These are phyloP conservation scores for Phytophthora megakarya DNA, from an alignment of 352 stramenopile species.

Conservation along the genomic window DNA sequence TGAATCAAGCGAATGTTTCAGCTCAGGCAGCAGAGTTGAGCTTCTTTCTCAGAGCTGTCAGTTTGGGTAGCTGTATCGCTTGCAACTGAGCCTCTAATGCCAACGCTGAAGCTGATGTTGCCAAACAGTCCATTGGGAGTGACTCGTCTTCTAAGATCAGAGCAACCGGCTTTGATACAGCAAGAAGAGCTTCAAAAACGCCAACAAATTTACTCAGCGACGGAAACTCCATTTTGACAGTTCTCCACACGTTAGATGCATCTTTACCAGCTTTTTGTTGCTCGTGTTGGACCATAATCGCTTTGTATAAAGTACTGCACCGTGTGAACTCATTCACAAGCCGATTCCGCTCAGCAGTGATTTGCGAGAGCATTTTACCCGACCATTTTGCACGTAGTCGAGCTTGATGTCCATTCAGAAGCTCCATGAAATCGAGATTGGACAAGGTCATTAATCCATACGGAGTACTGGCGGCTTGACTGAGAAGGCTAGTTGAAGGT, in stretches of 20 bases:
- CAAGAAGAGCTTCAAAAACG: neutral
- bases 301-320: neutral
- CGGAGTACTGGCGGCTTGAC: neutral
- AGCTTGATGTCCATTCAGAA: neutral
- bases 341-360: neutral
- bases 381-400: neutral
- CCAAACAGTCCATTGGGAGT: too few species aligned
- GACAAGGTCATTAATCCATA: neutral
- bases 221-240: neutral
- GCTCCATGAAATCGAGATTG: neutral
- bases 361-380: neutral
- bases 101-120: neutral
- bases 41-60: neutral
- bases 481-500: neutral
- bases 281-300: neutral
- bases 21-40: neutral
- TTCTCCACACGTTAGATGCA: neutral
- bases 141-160: neutral
- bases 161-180: neutral
- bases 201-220: neutral
- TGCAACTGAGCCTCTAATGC: neutral
- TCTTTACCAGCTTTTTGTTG: neutral
- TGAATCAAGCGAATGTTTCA: neutral
- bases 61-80: neutral
- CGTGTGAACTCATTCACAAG: neutral